Evolutionary conservation across 2,329 filamentous ascomycete genomes (phyloP).

Genomic region (Ascochyta clinopodiicola): DNA sequence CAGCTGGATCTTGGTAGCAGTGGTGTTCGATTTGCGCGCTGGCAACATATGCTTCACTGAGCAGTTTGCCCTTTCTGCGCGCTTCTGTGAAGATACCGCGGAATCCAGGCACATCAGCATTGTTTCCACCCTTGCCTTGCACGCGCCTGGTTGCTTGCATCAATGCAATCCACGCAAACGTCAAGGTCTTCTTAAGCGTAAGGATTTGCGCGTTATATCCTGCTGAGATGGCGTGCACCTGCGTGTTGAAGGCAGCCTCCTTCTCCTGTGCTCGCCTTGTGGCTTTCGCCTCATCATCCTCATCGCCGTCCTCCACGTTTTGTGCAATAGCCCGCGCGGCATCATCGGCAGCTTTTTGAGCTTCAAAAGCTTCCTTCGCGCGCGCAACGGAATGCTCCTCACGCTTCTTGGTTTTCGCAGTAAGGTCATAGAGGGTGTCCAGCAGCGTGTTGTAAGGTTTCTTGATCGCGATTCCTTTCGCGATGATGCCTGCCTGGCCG

Average conservation of each 20-base stretch:
- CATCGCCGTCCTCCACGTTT: conserved; percentile 56
- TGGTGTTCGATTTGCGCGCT: conserved; percentile 93
- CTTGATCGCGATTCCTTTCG: conserved; percentile 74
- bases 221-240: conserved; percentile 66
- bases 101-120: conserved; percentile 73
- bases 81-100: conserved; percentile 90
- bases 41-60: conserved; percentile 93
- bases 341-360: conserved; percentile 52
- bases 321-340: conserved; percentile 48
- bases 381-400: conserved; percentile 67
- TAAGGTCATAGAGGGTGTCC: conserved; percentile 85
- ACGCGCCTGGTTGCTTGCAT: conserved; percentile 94
- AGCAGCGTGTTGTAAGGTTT: conserved; percentile 84
- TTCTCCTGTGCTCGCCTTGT: conserved; percentile 50
- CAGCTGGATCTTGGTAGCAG: conserved; percentile 92
- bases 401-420: conserved; percentile 71
- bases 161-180: conserved; percentile 92
- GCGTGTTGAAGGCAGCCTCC: conserved; percentile 60
- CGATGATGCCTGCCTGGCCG: conserved; percentile 69
- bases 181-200: conserved; percentile 82
- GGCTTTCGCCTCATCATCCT: conserved; percentile 60
- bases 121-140: conserved; percentile 74
- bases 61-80: conserved; percentile 82
- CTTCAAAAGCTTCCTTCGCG: conserved; percentile 62
- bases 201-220: conserved; percentile 76